Conservation (phyloP, 176 grass and related monocot species). For the Secale cereale region DNA sequence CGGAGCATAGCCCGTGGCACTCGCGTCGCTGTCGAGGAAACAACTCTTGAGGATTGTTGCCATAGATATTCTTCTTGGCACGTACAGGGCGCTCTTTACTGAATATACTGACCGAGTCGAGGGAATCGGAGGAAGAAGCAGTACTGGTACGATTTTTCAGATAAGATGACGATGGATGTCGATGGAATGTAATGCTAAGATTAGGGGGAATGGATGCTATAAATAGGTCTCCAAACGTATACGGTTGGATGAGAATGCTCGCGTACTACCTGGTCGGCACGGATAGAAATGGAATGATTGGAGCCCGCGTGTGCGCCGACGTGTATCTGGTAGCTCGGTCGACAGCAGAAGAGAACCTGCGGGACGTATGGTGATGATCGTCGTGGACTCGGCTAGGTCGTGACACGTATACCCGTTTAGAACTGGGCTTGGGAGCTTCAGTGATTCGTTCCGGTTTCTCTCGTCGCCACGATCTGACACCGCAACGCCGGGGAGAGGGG, state of each 20-base stretch:
- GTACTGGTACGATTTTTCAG: not conserved
- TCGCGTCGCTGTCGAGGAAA: not conserved
- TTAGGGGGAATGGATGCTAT: not conserved
- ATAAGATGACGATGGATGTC: not conserved
- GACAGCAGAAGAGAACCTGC: not conserved
- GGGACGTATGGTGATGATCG: too few relatives aligned
- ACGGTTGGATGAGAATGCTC: not conserved
- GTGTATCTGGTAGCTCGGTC: not conserved
- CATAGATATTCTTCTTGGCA: not conserved
- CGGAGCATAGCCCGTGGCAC: not conserved
- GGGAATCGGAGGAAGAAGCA: not conserved
- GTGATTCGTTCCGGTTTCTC: not conserved
- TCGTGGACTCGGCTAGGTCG: not conserved
- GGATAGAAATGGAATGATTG: not conserved
- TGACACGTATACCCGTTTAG: not conserved
- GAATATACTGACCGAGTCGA: not conserved
- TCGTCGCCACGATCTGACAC: not conserved
- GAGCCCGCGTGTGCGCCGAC: not conserved
- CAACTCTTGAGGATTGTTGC: not conserved
- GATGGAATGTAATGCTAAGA: not conserved
- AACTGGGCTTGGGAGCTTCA: not conserved
- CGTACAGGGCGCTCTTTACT: not conserved
- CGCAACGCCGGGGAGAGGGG: not conserved
- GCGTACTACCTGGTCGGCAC: not conserved
- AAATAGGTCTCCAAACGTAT: not conserved